Evolutionary conservation across 306 rosid genomes (phyloP), one percentile per base, ranked within the genome.

Genomic region (Macrotyloma uniflorum): DNA sequence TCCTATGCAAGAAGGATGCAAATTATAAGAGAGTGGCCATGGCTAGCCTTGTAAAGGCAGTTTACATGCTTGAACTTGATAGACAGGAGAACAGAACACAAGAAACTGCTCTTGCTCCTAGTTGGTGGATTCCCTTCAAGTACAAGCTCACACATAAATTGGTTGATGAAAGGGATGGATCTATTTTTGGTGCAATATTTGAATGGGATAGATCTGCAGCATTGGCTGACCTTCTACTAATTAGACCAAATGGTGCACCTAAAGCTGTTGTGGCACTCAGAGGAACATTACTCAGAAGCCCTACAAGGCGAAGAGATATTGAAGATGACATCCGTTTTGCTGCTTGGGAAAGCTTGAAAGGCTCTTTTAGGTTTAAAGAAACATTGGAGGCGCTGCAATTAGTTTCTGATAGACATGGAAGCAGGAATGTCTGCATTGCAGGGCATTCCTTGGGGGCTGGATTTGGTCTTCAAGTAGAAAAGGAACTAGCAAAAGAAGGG

Each of bases 401-500:
- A 30, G 83, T 89, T 33, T 83, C 85, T 45, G 89, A 86, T 49
- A 82, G 51, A 72, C 80, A 87, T 47, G 91, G 96, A 81, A 89
- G 96, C 80, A 80, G 78, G 38, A 89, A 94, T 83, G 89, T 91
- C 0, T 90, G 91, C 38, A 80, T 94, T 49, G 91, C 94, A 51
- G 98, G 98, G 24, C 98, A 91, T 72, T 94, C 98, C 67, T 66
- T 94, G 61, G 98, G 97, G 13, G 98, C 98, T 46, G 98, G 96
- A 33, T 89, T 85, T 75, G 94, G 90, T 75, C 94, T 94, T 69
- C 97, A 94, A 82, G 93, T 91, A 49, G 94, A 97, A 63, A 90
- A 94, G 67, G 89, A 90, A 58, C 72, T 94, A 51, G 96, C 97
- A 33, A 90, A 88, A 85, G 93, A 91, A 80, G 87, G 91, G 62